These are phyloP conservation scores for Penicillium herquei DNA, from an alignment of 495 filamentous ascomycete genomes.

Conservation along the genomic window DNA sequence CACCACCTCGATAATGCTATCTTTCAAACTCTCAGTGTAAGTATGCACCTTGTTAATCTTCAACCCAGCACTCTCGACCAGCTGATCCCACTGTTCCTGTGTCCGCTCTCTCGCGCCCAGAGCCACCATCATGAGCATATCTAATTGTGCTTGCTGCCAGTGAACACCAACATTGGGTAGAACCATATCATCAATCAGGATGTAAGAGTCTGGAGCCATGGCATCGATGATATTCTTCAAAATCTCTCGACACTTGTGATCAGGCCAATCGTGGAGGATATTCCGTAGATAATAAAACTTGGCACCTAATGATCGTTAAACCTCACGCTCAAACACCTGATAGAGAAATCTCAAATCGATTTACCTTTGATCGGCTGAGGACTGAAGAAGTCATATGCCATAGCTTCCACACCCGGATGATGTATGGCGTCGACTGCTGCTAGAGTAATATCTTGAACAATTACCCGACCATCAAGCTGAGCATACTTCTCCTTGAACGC, in stretches of 20 bases:
- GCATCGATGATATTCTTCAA: slow-evolving; percentile 33
- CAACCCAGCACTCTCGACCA: slow-evolving; percentile 40
- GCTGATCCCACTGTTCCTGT: slow-evolving; percentile 34
- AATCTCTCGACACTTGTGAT: slow-evolving; percentile 38
- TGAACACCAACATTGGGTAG: slow-evolving; percentile 20
- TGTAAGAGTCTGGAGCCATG: slow-evolving; percentile 33
- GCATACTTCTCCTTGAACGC: slow-evolving; percentile 36
- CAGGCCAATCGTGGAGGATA: slow-evolving; percentile 45
- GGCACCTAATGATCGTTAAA: slow-evolving; percentile 25
- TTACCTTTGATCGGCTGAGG: slow-evolving; percentile 44
- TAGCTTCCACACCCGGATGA: slow-evolving; percentile 36
- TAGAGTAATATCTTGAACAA: slow-evolving; percentile 48
- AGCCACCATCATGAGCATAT: slow-evolving; percentile 30
- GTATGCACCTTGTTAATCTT: slow-evolving; percentile 3
- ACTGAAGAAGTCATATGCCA: slow-evolving; percentile 45
- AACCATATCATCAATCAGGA: slow-evolving; percentile 44
- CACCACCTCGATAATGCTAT: not conserved
- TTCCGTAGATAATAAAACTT: slow-evolving; percentile 46
- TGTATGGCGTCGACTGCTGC: slow-evolving; percentile 30
- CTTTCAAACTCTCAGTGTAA: slow-evolving; percentile 3
- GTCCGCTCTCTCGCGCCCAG: slow-evolving; percentile 29
- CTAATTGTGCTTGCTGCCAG: slow-evolving; percentile 16
- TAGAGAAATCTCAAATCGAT: not conserved
- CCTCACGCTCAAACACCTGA: not conserved
- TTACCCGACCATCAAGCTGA: slow-evolving; percentile 31